A percentile compares a stretch with the other conserved stretches of the same genome.
phyloP scores from a whole-genome alignment of 192 early-diverging fungal genomes.

The Geranomyces variabilis region DNA sequence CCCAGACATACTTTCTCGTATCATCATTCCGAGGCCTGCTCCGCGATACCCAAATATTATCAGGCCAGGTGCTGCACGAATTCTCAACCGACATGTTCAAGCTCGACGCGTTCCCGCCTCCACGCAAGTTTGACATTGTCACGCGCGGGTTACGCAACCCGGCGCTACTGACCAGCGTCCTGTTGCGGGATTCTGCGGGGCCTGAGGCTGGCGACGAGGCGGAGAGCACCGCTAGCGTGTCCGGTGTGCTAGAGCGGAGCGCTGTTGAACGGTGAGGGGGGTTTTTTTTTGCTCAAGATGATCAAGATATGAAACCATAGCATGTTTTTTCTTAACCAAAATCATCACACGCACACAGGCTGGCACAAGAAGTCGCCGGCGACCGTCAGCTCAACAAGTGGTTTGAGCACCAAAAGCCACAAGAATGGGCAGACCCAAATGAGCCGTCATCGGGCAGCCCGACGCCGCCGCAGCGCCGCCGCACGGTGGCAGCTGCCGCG shows the following conservation, averaged over 20 bases:
- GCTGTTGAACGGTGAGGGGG: background rate
- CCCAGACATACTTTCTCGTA: conserved; percentile 17
- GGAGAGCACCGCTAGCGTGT: too few species aligned
- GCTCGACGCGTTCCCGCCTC: conserved; percentile 21
- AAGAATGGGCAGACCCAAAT: conserved; percentile 10
- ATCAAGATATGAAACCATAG: background rate
- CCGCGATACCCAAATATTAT: conserved; percentile 23
- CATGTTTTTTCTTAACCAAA: background rate
- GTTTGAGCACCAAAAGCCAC: conserved; percentile 1
- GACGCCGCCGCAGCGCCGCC: background rate
- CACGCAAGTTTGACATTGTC: conserved; percentile 11
- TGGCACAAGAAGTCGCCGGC: too few species aligned
- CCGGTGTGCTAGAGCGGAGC: too few species aligned
- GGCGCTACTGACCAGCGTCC: background rate
- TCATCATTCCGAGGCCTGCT: conserved; percentile 12
- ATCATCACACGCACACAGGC: too few species aligned
- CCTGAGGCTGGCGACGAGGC: background rate
- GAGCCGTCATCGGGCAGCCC: background rate
- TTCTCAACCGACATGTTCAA: conserved; percentile 25
- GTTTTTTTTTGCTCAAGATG: background rate
- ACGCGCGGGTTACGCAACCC: conserved; percentile 1
- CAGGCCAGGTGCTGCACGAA: conserved; percentile 28
- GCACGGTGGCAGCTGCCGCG: background rate
- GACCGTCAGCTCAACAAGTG: conserved; percentile 5
- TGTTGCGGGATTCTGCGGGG: background rate